Conservation (phyloP, 176 grass and related monocot species). For the Oryza brachyantha region DNA sequence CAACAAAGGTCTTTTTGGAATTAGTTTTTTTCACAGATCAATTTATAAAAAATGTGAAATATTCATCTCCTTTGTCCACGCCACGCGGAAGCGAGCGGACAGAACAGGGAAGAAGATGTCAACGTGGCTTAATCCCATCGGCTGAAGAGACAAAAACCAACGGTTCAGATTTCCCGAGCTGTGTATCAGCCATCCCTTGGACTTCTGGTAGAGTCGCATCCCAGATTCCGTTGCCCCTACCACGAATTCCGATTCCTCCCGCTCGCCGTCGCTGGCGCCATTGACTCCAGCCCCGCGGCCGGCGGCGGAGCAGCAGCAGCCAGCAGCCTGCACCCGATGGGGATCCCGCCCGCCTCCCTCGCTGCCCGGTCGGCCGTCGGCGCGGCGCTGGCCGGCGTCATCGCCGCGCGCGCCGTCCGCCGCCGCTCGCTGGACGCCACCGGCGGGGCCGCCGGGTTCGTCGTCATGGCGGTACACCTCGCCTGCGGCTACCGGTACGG, state of each 20-base stretch:
- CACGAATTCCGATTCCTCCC: background rate
- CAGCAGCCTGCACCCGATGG: constrained; percentile 17
- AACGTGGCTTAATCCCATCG: background rate
- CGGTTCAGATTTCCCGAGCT: background rate
- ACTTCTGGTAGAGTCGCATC: background rate
- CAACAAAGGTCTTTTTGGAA: no score
- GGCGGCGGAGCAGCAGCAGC: no score
- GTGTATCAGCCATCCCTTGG: background rate
- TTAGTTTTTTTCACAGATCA: no score
- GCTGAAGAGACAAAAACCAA: background rate
- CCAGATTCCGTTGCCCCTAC: background rate
- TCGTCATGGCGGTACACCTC: constrained; percentile 77
- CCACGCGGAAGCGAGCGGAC: background rate
- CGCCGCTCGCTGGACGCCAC: constrained; percentile 64
- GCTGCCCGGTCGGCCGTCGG: constrained; percentile 40
- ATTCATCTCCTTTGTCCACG: no score
- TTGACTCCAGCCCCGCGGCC: background rate
- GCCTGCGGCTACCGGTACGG: constrained; percentile 77
- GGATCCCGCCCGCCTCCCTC: constrained; percentile 16
- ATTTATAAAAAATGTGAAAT: no score
- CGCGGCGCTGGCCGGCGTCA: constrained; percentile 42
- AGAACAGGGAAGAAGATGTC: background rate
- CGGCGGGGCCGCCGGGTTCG: constrained; percentile 64
- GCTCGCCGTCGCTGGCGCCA: background rate
- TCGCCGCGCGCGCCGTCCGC: constrained; percentile 50